Conservation (phyloP, 2,329 filamentous ascomycete species). For the Venturia pyrina region DNA sequence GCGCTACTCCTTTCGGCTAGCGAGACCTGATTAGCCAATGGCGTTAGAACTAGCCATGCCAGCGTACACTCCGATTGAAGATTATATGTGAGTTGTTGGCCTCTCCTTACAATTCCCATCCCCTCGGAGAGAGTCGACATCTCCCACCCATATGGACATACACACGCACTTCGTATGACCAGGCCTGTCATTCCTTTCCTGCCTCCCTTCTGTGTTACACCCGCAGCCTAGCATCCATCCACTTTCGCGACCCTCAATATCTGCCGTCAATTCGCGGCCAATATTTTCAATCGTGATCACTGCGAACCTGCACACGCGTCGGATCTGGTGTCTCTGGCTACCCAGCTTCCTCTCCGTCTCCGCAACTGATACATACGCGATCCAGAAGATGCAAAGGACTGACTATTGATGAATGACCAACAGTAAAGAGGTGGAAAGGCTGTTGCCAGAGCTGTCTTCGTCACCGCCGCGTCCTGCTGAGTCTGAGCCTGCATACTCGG, state of each 20-base stretch:
- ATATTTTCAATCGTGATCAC: not conserved
- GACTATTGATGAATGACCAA: constrained; percentile 11
- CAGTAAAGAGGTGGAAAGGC: constrained; percentile 10
- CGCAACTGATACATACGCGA: not conserved
- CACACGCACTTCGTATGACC: not conserved
- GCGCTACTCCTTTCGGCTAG: not conserved
- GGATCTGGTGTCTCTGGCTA: not conserved
- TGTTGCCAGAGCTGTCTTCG: constrained; percentile 3
- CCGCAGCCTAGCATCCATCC: not conserved
- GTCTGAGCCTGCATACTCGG: not conserved
- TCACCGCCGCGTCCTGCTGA: not conserved
- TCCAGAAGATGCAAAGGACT: not conserved
- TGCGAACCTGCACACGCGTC: not conserved
- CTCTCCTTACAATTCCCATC: not conserved
- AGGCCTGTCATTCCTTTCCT: not conserved
- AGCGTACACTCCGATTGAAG: not conserved
- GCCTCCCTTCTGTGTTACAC: not conserved
- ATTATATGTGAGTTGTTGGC: not conserved
- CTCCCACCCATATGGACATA: not conserved
- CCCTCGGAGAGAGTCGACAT: not conserved
- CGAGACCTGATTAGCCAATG: not conserved
- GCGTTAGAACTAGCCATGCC: not conserved
- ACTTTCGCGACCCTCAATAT: not conserved
- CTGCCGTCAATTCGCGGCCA: not conserved
- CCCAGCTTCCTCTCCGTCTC: not conserved